phyloP scores from a whole-genome alignment of 768 basidiomycete species.

The Tricholomella constricta region DNA sequence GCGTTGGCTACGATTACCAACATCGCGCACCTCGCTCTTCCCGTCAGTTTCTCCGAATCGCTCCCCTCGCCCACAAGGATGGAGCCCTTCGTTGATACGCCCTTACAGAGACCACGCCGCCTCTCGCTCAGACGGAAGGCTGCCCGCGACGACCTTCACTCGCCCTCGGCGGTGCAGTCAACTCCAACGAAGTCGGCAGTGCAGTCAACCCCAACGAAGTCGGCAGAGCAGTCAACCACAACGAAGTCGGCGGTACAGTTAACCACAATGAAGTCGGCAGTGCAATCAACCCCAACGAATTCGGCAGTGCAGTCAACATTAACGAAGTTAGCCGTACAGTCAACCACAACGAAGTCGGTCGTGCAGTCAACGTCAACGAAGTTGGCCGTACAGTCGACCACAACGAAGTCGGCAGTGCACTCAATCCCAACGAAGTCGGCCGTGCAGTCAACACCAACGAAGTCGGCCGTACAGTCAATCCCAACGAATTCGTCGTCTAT shows the following conservation, averaged over 20 bases:
- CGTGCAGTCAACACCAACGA: too few relatives aligned
- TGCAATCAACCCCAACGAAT: too few relatives aligned
- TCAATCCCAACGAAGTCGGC: too few relatives aligned
- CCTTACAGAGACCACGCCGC: constrained; percentile 7
- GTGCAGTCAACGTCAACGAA: too few relatives aligned
- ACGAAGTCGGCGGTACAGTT: constrained; percentile 4
- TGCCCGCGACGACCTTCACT: constrained; percentile 11
- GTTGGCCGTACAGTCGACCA: too few relatives aligned
- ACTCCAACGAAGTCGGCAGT: constrained; percentile 7
- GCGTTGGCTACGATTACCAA: constrained; percentile 14
- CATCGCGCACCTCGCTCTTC: neutral
- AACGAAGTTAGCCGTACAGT: too few relatives aligned
- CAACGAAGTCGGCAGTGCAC: too few relatives aligned
- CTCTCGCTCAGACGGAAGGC: constrained; percentile 10
- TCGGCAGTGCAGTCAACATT: too few relatives aligned
- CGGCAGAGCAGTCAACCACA: constrained; percentile 2
- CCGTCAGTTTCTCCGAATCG: neutral
- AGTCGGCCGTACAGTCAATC: too few relatives aligned
- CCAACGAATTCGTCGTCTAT: too few relatives aligned
- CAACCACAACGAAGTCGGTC: too few relatives aligned
- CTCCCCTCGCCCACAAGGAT: neutral
- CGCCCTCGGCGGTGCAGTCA: constrained; percentile 3
- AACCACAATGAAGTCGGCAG: too few relatives aligned
- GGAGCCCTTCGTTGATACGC: constrained; percentile 9
- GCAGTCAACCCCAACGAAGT: constrained; percentile 4